Evolutionary conservation across 2,329 filamentous ascomycete species (phyloP).

Genomic region (Cylindrodendrum hubeiense): DNA sequence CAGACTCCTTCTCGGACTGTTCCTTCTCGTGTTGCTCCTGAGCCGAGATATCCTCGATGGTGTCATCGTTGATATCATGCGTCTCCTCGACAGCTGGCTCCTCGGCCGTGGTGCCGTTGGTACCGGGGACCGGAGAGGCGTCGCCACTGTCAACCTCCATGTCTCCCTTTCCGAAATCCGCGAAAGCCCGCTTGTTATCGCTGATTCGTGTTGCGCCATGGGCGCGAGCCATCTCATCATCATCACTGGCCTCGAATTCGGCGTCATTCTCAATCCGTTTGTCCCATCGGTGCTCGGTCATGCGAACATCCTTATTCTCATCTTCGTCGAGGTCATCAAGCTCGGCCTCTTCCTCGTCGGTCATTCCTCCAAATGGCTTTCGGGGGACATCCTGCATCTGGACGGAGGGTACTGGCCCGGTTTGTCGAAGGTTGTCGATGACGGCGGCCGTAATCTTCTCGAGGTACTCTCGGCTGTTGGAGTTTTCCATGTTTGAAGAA

Average conservation of each 20-base stretch:
- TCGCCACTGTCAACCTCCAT: constrained; percentile 54
- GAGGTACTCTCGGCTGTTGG: constrained; percentile 85
- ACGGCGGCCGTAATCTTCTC: constrained; percentile 85
- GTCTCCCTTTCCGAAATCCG: constrained; percentile 62
- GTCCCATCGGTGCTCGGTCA: constrained; percentile 86
- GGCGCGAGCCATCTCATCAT: constrained; percentile 81
- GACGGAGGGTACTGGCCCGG: constrained; percentile 88
- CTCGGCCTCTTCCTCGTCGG: constrained; percentile 75
- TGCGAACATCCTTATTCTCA: constrained; percentile 84
- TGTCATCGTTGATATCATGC: constrained; percentile 55
- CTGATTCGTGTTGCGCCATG: constrained; percentile 76
- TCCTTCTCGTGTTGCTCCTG: constrained; percentile 45
- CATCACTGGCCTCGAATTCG: constrained; percentile 89
- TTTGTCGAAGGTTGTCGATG: constrained; percentile 87
- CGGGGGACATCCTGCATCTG: constrained; percentile 86
- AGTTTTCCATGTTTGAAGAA: constrained; percentile 90
- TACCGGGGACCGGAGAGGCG: constrained; percentile 52
- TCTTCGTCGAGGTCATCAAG: constrained; percentile 83
- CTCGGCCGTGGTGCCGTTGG: constrained; percentile 46
- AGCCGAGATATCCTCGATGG: constrained; percentile 58
- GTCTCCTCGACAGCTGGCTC: constrained; percentile 46
- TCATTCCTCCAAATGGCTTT: constrained; percentile 71
- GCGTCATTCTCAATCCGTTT: constrained; percentile 80
- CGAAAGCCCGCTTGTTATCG: constrained; percentile 63
- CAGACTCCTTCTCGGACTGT: constrained; percentile 47